Base-by-base conservation (phyloP, 371 early-diverging fungal species). In the Mucor piriformis region DNA sequence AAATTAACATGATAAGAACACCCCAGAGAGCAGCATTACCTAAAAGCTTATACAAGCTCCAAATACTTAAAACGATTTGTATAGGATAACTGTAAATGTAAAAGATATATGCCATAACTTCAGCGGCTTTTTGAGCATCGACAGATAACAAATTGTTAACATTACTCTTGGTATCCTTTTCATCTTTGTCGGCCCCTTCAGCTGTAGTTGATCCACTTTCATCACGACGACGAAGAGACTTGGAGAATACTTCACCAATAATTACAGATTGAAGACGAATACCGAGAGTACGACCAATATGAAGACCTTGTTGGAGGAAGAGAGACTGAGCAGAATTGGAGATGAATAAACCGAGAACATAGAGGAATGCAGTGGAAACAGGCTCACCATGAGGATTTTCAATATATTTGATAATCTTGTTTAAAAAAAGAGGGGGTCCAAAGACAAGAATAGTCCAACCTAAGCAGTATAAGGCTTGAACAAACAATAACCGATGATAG, bases 21-120 rank as follows among this genome's bases (percentile, higher is more conserved):
- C 92, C 91, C 48, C 79, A 82, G 16, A 91, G 52, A 18, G 90
- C 81, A 6, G 90, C 70, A 2, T 64, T 59, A 16, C 92, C 92
- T 34, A 92, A 69, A 16, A 88, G 68, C 49, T 71, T 70, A 59
- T 87, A 86, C 46, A 92, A 66, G 62, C 82, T 81, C 67, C 81
- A 76, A 15, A 85, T 69, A 21, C 88, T 85, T 24, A 88, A 52
- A 2, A 73, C 23, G 23, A 88, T 78, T 58, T 85, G 84, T 12
- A 88, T 54, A 2, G 88, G 87, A 35, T 74, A 76, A 10, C 80
- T 79, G 53, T 88, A 88, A 15, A 87, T 54, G 10, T 82, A 81
- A 27, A 82, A 83, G 13, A 82, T 52, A 27, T 85, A 85, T 1
- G 83, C 81, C 44, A 68, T 66, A 20, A 80, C 57, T 50, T 81